These are phyloP conservation scores for Babesia bigemina DNA, from an alignment of 169 alveolate species.

Conservation along the genomic window DNA sequence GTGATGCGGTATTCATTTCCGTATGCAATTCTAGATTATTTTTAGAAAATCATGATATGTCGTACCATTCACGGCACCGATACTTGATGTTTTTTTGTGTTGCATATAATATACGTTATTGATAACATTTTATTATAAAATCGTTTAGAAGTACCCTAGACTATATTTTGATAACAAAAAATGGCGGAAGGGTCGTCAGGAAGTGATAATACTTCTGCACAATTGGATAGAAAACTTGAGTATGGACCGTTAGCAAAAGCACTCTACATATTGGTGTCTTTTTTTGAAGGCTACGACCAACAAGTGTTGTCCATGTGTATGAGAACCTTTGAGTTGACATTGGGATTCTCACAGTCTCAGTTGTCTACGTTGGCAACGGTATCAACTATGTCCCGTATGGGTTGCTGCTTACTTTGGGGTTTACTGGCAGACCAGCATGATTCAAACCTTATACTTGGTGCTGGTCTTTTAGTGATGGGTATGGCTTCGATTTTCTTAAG, in stretches of 20 bases:
- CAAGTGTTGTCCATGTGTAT: conserved; percentile 45
- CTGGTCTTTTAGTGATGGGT: conserved; percentile 87
- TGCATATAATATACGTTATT: no score
- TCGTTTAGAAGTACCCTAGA: no score
- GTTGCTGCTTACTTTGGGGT: conserved; percentile 89
- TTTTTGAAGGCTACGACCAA: conserved; percentile 23
- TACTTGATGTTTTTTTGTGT: no score
- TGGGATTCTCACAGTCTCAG: conserved; percentile 80
- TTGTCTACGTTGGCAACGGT: conserved; percentile 82
- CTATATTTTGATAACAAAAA: no score
- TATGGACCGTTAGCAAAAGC: not conserved
- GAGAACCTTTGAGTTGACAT: conserved; percentile 88
- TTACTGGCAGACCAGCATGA: conserved; percentile 83
- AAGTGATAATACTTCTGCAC: no score
- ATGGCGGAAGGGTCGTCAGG: no score
- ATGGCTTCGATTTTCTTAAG: conserved; percentile 80
- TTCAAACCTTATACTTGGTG: conserved; percentile 79
- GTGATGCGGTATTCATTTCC: no score
- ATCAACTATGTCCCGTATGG: conserved; percentile 82
- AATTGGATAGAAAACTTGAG: not conserved
- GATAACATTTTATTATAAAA: no score
- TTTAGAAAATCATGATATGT: no score
- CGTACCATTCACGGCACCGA: no score
- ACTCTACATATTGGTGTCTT: not conserved
- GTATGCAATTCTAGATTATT: no score